Evolutionary conservation across 2,329 filamentous ascomycete genomes (phyloP).

Genomic region (Coleophoma eucalyptorum): DNA sequence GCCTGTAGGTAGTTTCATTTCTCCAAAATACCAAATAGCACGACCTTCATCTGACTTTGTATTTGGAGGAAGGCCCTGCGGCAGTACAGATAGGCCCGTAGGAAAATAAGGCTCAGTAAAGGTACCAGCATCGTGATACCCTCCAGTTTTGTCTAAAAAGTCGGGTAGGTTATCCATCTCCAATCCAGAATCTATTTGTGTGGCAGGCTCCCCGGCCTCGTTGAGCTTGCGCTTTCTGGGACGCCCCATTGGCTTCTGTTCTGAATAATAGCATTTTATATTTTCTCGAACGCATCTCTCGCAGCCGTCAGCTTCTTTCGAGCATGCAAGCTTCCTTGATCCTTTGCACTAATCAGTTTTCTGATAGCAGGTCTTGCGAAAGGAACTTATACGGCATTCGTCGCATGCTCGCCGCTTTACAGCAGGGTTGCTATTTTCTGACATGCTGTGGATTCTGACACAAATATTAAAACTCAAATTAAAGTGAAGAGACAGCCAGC

Average conservation of each 20-base stretch:
- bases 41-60: conserved; percentile 4
- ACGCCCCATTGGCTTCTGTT: conserved; percentile 63
- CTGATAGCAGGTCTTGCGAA: too few species aligned
- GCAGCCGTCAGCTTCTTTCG: conserved; percentile 58
- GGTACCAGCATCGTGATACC: conserved; percentile 4
- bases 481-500: background rate
- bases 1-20: conserved; percentile 7
- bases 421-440: conserved; percentile 2
- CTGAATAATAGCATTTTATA: conserved; percentile 56
- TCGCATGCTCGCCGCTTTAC: conserved; percentile 61
- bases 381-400: conserved; percentile 55
- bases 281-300: conserved; percentile 53
- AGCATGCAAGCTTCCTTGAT: conserved; percentile 60
- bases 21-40: conserved; percentile 17
- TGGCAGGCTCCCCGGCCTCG: conserved; percentile 13
- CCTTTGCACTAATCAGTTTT: conserved; percentile 34
- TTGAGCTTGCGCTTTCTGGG: conserved; percentile 51
- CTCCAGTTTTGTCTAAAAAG: conserved; percentile 6
- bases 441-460: background rate
- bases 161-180: conserved; percentile 11
- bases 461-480: background rate
- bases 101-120: conserved; percentile 17
- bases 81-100: background rate
- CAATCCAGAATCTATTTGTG: conserved; percentile 3
- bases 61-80: background rate